Percentiles rank a stretch among this genome's conserved stretches.
These are phyloP conservation scores for Carex littledalei DNA, from an alignment of 176 grass and related monocot genomes.

Conservation along the genomic window DNA sequence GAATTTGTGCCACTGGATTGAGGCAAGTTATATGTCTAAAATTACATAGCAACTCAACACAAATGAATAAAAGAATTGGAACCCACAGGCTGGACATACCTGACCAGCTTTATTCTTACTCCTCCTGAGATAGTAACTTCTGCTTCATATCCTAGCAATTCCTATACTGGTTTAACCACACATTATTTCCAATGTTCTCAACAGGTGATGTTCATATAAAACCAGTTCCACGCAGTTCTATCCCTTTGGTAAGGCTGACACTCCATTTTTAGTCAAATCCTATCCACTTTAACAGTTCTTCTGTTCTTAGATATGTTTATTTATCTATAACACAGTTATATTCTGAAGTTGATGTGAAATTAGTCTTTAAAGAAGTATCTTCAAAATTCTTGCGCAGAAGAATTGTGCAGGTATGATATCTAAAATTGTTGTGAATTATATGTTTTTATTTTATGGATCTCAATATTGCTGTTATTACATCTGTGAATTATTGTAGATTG, in stretches of 20 bases:
- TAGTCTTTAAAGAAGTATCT: slow-evolving; percentile 97
- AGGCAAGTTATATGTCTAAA: not conserved
- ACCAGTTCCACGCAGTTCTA: slow-evolving; percentile 51
- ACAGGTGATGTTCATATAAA: slow-evolving; percentile 88
- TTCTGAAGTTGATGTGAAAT: slow-evolving; percentile 96
- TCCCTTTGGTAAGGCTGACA: slow-evolving; percentile 39
- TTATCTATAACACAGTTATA: slow-evolving; percentile 54
- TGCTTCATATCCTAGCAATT: not conserved
- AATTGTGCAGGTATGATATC: slow-evolving; percentile 76
- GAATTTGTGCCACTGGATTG: not conserved
- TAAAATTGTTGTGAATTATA: not conserved
- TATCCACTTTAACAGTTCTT: not conserved
- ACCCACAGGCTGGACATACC: not conserved
- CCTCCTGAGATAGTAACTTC: not conserved
- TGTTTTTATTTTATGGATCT: not conserved
- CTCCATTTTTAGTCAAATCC: not conserved
- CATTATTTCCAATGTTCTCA: not conserved
- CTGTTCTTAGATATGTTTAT: not conserved
- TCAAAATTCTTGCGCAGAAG: slow-evolving; percentile 82
- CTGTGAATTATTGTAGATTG: not conserved
- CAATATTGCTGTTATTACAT: not conserved
- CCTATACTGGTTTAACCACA: not conserved
- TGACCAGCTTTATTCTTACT: not conserved
- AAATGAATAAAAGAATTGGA: not conserved
- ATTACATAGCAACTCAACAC: not conserved